phyloP scores from a whole-genome alignment of 176 grass and related monocot genomes.

The Carex myosuroides region DNA sequence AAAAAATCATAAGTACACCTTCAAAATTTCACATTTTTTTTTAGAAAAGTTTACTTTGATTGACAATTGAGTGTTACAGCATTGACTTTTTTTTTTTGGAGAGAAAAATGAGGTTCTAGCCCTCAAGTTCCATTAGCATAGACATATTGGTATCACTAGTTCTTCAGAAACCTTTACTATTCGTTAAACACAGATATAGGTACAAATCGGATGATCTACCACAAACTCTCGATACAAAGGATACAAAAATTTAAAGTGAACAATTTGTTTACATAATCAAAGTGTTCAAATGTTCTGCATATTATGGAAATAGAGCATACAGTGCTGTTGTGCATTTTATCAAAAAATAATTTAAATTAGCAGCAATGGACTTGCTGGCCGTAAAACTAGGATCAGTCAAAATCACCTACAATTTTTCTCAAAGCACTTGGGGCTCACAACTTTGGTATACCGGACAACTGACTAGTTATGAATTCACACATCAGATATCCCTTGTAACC shows the following conservation, averaged over 20 bases:
- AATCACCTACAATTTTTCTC: not conserved
- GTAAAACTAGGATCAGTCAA: not conserved
- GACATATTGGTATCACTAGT: not conserved
- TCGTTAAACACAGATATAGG: not conserved
- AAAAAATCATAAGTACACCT: not conserved
- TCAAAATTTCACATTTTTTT: not conserved
- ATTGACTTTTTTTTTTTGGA: too few species aligned
- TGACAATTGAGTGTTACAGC: not conserved
- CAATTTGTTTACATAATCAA: not conserved
- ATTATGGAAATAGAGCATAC: not conserved
- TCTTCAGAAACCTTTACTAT: not conserved
- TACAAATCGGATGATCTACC: not conserved
- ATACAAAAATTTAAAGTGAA: not conserved
- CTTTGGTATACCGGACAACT: not conserved
- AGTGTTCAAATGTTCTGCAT: not conserved
- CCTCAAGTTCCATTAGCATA: not conserved
- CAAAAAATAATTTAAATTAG: not conserved
- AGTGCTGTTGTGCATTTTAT: not conserved
- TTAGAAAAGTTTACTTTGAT: not conserved
- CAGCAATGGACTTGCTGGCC: not conserved
- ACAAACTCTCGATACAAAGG: not conserved
- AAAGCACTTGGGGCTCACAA: not conserved
- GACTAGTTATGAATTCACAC: not conserved
- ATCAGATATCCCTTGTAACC: not conserved
- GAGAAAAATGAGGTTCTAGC: too few species aligned